Conservation (phyloP, 2,329 filamentous ascomycete species). For the Sporothrix brunneoviolacea region DNA sequence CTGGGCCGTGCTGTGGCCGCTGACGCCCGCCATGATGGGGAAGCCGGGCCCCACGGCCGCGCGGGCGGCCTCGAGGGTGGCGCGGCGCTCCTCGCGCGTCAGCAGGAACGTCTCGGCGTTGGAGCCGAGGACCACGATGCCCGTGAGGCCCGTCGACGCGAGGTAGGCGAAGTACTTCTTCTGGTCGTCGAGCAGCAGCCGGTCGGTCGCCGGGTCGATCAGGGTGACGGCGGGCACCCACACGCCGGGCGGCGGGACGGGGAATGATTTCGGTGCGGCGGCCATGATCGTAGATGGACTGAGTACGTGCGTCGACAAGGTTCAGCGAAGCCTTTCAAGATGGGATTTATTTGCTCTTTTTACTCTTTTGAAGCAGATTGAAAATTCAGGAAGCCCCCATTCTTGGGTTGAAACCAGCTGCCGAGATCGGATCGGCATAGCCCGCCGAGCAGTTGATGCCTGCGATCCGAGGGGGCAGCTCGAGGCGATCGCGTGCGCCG, state of each 20-base stretch:
- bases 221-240: constrained; percentile 30
- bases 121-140: constrained; percentile 28
- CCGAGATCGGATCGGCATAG: too few species aligned
- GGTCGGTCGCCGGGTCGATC: constrained; percentile 26
- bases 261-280: background rate
- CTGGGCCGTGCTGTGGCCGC: constrained; percentile 58
- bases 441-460: too few species aligned
- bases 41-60: constrained; percentile 44
- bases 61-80: constrained; percentile 50
- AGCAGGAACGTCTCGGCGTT: constrained; percentile 30
- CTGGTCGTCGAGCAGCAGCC: constrained; percentile 24
- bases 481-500: too few species aligned
- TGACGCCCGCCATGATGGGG: constrained; percentile 57
- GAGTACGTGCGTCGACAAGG: too few species aligned
- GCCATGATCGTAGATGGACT: too few species aligned
- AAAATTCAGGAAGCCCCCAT: too few species aligned
- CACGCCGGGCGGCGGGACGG: constrained; percentile 24
- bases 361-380: too few species aligned
- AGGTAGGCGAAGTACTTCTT: constrained; percentile 26
- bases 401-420: too few species aligned
- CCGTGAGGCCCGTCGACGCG: constrained; percentile 23
- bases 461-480: too few species aligned
- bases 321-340: too few species aligned
- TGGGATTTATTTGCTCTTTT: too few species aligned
- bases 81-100: constrained; percentile 26